Evolutionary conservation across 176 grass and related monocot genomes (phyloP).

Genomic region (Cenchrus americanus): DNA sequence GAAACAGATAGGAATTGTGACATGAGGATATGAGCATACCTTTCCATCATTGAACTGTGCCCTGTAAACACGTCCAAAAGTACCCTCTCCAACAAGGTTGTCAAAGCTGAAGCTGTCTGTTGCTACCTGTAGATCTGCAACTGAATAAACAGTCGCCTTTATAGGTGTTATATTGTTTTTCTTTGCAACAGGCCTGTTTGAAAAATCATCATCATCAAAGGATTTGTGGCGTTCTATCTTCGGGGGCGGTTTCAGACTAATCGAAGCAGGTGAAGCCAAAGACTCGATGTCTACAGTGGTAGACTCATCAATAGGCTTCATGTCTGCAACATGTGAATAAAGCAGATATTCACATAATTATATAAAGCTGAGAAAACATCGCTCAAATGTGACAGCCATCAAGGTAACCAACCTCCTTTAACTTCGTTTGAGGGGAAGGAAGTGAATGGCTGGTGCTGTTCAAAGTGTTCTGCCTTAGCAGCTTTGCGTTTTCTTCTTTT

Average conservation of each 20-base stretch:
- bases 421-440: slow-evolving; percentile 67
- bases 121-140: slow-evolving; percentile 93
- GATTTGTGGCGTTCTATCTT: slow-evolving; percentile 75
- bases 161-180: slow-evolving; percentile 60
- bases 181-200: slow-evolving; percentile 59
- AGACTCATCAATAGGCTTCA: slow-evolving; percentile 60
- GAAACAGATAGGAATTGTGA: slow-evolving; percentile 13
- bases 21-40: slow-evolving; percentile 50
- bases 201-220: slow-evolving; percentile 80
- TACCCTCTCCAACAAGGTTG: slow-evolving; percentile 89
- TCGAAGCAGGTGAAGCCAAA: slow-evolving; percentile 51
- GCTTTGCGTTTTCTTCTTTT: slow-evolving; percentile 61
- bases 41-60: slow-evolving; percentile 87
- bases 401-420: slow-evolving; percentile 73
- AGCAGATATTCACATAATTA: slow-evolving; percentile 28
- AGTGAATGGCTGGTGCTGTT: slow-evolving; percentile 77
- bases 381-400: slow-evolving; percentile 12
- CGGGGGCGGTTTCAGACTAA: slow-evolving; percentile 77
- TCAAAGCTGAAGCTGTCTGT: slow-evolving; percentile 89
- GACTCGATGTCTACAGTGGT: slow-evolving; percentile 53
- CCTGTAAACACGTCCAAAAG: slow-evolving; percentile 92
- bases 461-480: slow-evolving; percentile 56
- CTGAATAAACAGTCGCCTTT: slow-evolving; percentile 87
- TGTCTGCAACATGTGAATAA: slow-evolving; percentile 58
- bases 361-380: slow-evolving; percentile 11